phyloP scores from a whole-genome alignment of 345 rosid species.

The Tarenaya hassleriana region DNA sequence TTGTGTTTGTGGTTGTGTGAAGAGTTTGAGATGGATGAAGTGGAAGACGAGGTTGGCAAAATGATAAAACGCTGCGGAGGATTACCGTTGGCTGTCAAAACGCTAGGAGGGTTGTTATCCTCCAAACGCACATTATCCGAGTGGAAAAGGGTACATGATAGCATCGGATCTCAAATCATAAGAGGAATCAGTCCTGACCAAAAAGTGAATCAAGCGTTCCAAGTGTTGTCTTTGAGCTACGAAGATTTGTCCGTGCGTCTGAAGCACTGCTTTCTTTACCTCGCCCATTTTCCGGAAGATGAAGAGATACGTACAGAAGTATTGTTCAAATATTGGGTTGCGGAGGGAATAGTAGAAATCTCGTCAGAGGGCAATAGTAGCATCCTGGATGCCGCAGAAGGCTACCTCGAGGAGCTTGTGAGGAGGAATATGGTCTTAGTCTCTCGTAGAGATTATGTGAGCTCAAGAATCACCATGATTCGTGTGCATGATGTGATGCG shows the following conservation, averaged over 20 bases:
- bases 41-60: conserved; percentile 11
- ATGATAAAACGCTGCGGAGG: conserved; percentile 19
- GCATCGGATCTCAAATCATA: not conserved
- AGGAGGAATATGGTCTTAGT: conserved; percentile 33
- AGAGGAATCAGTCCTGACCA: conserved; percentile 5
- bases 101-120: conserved; percentile 19
- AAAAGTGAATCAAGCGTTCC: not conserved
- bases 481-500: conserved; percentile 30
- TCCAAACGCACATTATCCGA: not conserved
- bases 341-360: conserved; percentile 30
- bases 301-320: conserved; percentile 20
- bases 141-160: conserved; percentile 8
- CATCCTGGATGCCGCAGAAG: conserved; percentile 21
- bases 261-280: conserved; percentile 17
- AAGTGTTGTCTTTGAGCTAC: conserved; percentile 15
- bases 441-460: not conserved
- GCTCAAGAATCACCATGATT: not conserved
- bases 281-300: conserved; percentile 17
- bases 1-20: not conserved
- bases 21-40: not conserved
- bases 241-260: conserved; percentile 19
- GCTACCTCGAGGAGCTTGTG: conserved; percentile 26
- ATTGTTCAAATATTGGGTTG: conserved; percentile 31
- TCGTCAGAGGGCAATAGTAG: not conserved
- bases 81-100: not conserved